Conservation (phyloP, 768 basidiomycete species). For the Exidia glandulosa region DNA sequence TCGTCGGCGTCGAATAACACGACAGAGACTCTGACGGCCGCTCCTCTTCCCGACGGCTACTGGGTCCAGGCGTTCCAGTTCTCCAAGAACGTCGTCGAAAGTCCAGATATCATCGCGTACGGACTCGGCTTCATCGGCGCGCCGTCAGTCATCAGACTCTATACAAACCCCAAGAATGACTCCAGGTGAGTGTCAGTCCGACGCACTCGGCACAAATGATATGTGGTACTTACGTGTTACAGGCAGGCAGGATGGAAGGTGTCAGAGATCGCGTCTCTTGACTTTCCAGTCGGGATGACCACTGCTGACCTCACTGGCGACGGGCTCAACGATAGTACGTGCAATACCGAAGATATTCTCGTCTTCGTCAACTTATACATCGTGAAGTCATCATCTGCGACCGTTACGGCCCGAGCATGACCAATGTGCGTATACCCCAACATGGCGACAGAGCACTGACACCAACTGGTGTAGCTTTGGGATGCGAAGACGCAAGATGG, state of each 20-base stretch:
- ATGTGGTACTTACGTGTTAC: background rate
- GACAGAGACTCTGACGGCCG: background rate
- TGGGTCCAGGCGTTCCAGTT: constrained; percentile 12
- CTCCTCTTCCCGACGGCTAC: constrained; percentile 10
- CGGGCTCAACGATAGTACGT: constrained; percentile 9
- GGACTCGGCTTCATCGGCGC: constrained; percentile 7
- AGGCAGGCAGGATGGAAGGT: background rate
- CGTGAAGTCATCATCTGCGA: background rate
- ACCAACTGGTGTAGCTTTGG: background rate
- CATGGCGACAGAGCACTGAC: background rate
- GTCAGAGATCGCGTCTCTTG: constrained; percentile 5
- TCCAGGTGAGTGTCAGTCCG: background rate
- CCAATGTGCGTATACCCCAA: background rate
- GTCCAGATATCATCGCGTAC: constrained; percentile 12
- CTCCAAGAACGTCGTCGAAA: background rate
- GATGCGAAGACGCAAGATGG: background rate
- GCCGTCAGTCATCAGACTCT: constrained; percentile 4
- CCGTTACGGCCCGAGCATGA: background rate
- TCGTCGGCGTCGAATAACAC: background rate
- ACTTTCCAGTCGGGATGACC: constrained; percentile 11
- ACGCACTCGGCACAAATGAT: background rate
- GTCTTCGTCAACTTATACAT: too few species aligned
- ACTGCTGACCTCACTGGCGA: constrained; percentile 11
- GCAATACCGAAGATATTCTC: too few species aligned
- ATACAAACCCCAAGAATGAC: background rate